Conservation (phyloP, 768 basidiomycete genomes). For the Baorangia bicolor region DNA sequence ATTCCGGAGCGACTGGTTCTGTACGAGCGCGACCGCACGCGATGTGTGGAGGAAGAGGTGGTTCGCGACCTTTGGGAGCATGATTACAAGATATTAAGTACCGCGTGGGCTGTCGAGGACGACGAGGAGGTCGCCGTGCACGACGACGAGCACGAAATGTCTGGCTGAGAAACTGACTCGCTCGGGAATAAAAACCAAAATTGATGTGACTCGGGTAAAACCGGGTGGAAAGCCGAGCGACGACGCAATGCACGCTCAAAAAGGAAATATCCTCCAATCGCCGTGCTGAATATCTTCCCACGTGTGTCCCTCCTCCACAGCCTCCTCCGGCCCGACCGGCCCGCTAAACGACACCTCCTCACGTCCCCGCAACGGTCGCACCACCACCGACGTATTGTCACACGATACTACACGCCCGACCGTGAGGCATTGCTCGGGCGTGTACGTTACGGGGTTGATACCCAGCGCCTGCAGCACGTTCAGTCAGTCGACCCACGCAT, state of each 20-base stretch:
- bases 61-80: slow-evolving; percentile 85
- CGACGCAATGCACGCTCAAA: slow-evolving; percentile 15
- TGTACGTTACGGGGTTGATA: slow-evolving; percentile 56
- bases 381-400: slow-evolving; percentile 8
- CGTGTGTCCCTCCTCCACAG: slow-evolving; percentile 14
- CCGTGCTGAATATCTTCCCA: slow-evolving; percentile 33
- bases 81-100: slow-evolving; percentile 27
- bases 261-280: slow-evolving; percentile 35
- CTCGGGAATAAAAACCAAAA: slow-evolving; percentile 17
- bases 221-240: slow-evolving; percentile 18
- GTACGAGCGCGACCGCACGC: slow-evolving; percentile 73
- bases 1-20: slow-evolving; percentile 73
- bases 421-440: slow-evolving; percentile 57
- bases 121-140: neutral
- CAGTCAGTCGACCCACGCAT: neutral
- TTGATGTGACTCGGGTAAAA: slow-evolving; percentile 18
- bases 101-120: neutral
- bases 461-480: slow-evolving; percentile 46
- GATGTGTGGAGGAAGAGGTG: slow-evolving; percentile 73
- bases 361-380: slow-evolving; percentile 20
- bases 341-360: slow-evolving; percentile 31
- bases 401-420: slow-evolving; percentile 39
- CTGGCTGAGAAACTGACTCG: neutral
- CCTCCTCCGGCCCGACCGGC: slow-evolving; percentile 22
- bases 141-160: neutral